phyloP scores from a whole-genome alignment of 305 asterid species.

The Striga hermonthica region DNA sequence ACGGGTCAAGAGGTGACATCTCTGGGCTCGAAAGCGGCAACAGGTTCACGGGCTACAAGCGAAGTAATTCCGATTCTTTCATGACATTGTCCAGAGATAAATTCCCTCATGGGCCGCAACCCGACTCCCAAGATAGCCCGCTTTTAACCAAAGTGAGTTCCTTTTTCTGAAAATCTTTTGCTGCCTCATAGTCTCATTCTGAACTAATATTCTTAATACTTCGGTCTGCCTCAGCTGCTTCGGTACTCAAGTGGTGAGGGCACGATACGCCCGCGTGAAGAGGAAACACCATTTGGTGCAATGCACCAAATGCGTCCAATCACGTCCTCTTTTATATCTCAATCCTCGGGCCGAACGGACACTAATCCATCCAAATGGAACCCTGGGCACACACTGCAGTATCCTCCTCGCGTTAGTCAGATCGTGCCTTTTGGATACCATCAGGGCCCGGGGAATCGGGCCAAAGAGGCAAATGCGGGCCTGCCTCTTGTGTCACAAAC shows the following conservation, averaged over 20 bases:
- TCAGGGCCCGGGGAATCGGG: constrained; percentile 55
- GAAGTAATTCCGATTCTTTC: constrained; percentile 74
- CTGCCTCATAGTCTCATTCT: constrained; percentile 14
- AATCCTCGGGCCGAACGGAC: constrained; percentile 53
- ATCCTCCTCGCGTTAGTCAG: constrained; percentile 71
- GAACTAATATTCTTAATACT: constrained; percentile 33
- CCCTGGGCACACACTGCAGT: constrained; percentile 50
- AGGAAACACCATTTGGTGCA: constrained; percentile 48
- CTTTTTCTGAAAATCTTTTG: background rate
- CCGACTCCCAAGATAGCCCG: constrained; percentile 62
- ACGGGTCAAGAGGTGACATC: constrained; percentile 68
- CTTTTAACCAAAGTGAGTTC: constrained; percentile 66
- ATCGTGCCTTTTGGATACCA: constrained; percentile 60
- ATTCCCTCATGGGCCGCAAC: constrained; percentile 44
- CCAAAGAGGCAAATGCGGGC: constrained; percentile 55
- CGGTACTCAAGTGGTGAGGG: constrained; percentile 71
- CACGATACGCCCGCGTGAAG: constrained; percentile 48
- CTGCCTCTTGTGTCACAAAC: constrained; percentile 58
- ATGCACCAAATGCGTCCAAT: constrained; percentile 59
- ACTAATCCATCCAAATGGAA: constrained; percentile 54
- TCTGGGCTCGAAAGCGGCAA: constrained; percentile 55
- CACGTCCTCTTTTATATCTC: constrained; percentile 51
- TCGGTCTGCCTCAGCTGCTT: constrained; percentile 57
- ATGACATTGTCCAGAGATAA: constrained; percentile 63
- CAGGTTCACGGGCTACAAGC: constrained; percentile 55